These are phyloP conservation scores for Extremus antarcticus DNA, from an alignment of 495 filamentous ascomycete genomes.

Conservation along the genomic window DNA sequence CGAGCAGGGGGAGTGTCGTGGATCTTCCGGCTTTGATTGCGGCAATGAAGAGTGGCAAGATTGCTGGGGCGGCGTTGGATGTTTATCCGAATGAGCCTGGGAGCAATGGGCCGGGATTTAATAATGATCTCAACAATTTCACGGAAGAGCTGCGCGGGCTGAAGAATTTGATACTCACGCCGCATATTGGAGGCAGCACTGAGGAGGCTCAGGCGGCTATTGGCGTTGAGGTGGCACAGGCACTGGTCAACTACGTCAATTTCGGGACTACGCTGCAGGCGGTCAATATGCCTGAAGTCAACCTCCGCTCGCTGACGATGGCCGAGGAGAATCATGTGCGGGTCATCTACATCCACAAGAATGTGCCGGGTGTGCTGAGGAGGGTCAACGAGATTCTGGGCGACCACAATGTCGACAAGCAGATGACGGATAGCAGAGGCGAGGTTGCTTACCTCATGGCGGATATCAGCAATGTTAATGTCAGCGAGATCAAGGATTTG, in stretches of 20 bases:
- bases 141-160: constrained; percentile 72
- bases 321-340: constrained; percentile 82
- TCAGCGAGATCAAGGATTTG: constrained; percentile 71
- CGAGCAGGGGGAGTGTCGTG: constrained; percentile 83
- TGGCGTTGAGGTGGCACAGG: constrained; percentile 80
- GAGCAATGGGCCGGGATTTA: constrained; percentile 93
- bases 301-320: constrained; percentile 71
- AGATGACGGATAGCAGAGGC: constrained; percentile 89
- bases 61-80: constrained; percentile 90
- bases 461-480: constrained; percentile 79
- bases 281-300: constrained; percentile 93
- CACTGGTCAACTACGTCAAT: constrained; percentile 85
- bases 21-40: constrained; percentile 89
- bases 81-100: constrained; percentile 92
- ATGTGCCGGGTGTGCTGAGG: constrained; percentile 80
- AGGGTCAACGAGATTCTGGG: constrained; percentile 86
- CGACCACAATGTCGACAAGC: constrained; percentile 96
- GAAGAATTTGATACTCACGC: constrained; percentile 88
- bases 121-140: constrained; percentile 71
- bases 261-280: constrained; percentile 79
- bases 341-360: constrained; percentile 88
- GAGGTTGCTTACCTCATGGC: constrained; percentile 97
- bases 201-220: constrained; percentile 97
- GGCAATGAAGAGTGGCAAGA: constrained; percentile 74
- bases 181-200: constrained; percentile 94